Percentiles rank a stretch among this genome's conserved stretches.
Evolutionary conservation across 2,329 filamentous ascomycete genomes (phyloP).

Genomic region (Penicillium sp.): DNA sequence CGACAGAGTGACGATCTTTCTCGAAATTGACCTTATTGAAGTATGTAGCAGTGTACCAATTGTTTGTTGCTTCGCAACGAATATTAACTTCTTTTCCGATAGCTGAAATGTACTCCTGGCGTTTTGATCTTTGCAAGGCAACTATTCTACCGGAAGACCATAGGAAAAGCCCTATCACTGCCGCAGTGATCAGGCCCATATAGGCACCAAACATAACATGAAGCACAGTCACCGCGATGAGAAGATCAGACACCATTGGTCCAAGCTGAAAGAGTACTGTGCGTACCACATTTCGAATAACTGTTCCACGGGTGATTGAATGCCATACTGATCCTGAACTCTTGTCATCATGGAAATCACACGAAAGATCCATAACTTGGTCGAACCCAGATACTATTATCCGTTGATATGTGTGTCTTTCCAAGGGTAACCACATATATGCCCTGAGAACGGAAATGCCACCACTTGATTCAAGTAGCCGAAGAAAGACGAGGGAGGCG

Average conservation of each 20-base stretch:
- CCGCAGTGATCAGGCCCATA: conserved; percentile 50
- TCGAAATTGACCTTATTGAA: conserved; percentile 58
- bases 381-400: conserved; percentile 60
- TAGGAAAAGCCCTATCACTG: conserved; percentile 49
- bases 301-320: conserved; percentile 60
- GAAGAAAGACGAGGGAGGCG: conserved; percentile 47
- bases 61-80: conserved; percentile 56
- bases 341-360: conserved; percentile 66
- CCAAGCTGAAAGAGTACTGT: conserved; percentile 56
- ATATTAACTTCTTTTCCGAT: conserved; percentile 49
- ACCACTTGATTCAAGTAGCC: conserved; percentile 49
- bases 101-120: conserved; percentile 37
- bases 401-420: conserved; percentile 55
- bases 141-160: conserved; percentile 45
- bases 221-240: conserved; percentile 58
- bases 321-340: conserved; percentile 62
- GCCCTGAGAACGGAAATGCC: conserved; percentile 50
- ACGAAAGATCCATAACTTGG: conserved; percentile 65
- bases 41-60: conserved; percentile 57
- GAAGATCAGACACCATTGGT: conserved; percentile 60
- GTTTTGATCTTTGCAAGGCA: conserved; percentile 36
- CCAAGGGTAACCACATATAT: conserved; percentile 53
- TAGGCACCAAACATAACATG: conserved; percentile 61
- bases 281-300: conserved; percentile 58
- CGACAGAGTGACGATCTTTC: conserved; percentile 44